Percentiles rank a stretch among this genome's conserved stretches.
Evolutionary conservation across 2,329 filamentous ascomycete genomes (phyloP).

Genomic region (Cladorrhinum sp.): DNA sequence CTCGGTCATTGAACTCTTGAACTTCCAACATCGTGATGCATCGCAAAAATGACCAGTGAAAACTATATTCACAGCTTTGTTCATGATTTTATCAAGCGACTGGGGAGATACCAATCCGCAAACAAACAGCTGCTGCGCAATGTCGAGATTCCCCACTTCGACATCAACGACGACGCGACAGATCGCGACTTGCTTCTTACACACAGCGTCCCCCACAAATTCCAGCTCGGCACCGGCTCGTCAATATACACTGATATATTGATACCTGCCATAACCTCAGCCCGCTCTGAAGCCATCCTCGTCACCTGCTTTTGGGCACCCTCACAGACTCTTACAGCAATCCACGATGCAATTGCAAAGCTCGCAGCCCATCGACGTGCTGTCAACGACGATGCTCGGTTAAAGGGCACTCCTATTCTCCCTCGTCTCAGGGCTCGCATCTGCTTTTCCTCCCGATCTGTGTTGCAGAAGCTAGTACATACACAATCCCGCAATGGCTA

Average conservation of each 20-base stretch:
- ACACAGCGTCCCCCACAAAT: conserved; percentile 44
- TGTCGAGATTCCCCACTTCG: conserved; percentile 48
- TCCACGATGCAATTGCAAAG: conserved; percentile 55
- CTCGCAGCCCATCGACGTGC: conserved; percentile 50
- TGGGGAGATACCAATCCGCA: conserved; percentile 16
- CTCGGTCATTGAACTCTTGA: background rate
- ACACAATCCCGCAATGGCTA: conserved; percentile 61
- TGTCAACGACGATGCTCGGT: conserved; percentile 24
- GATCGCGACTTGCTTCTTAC: conserved; percentile 41
- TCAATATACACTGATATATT: conserved; percentile 55
- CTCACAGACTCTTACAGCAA: conserved; percentile 57
- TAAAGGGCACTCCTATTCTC: conserved; percentile 15
- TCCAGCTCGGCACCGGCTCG: conserved; percentile 57
- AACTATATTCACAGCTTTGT: conserved; percentile 23
- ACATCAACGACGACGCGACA: conserved; percentile 38
- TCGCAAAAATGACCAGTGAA: conserved; percentile 14
- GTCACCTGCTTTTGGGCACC: conserved; percentile 81
- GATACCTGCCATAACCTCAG: conserved; percentile 58
- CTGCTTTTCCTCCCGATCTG: conserved; percentile 70
- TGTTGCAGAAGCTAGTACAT: conserved; percentile 74
- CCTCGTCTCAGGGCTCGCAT: conserved; percentile 60
- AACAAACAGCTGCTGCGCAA: background rate
- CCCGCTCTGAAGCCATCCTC: conserved; percentile 65
- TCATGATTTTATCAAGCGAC: conserved; percentile 24
- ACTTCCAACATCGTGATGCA: background rate